Percentiles rank a stretch among this genome's conserved stretches.
phyloP scores from a whole-genome alignment of 1,284 basidiomycete genomes.

The Leccinum colubrinum region DNA sequence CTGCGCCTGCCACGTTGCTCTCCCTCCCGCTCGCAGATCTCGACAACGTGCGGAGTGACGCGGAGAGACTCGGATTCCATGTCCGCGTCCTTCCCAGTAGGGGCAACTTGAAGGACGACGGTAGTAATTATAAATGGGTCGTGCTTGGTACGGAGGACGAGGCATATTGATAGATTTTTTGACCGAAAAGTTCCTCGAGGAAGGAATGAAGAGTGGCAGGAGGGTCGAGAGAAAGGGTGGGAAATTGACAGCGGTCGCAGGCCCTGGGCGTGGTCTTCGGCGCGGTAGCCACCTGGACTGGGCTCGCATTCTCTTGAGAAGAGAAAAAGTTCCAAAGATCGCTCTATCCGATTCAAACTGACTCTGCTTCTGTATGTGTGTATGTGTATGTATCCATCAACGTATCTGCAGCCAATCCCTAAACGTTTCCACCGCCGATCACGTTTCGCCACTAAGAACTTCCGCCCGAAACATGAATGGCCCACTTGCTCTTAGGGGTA shows the following conservation, averaged over 20 bases:
- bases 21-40: slow-evolving; percentile 44
- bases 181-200: slow-evolving; percentile 34
- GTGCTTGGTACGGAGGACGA: no score
- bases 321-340: neutral
- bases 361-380: neutral
- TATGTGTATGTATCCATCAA: neutral
- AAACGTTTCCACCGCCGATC: slow-evolving; percentile 8
- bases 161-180: no score
- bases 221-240: slow-evolving; percentile 19
- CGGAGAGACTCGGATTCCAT: slow-evolving; percentile 43
- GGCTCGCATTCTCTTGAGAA: slow-evolving; percentile 34
- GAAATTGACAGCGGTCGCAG: slow-evolving; percentile 21
- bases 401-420: neutral
- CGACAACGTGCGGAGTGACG: slow-evolving; percentile 36
- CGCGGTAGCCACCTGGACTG: slow-evolving; percentile 37
- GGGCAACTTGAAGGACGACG: no score
- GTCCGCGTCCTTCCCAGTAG: slow-evolving; percentile 33
- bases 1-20: slow-evolving; percentile 46
- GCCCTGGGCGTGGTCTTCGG: slow-evolving; percentile 33
- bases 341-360: neutral
- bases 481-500: neutral
- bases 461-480: neutral
- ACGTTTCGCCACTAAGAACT: neutral
- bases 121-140: no score
- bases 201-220: slow-evolving; percentile 25